phyloP scores from a whole-genome alignment of 805 yeast species.

The Candida andamanensis region DNA sequence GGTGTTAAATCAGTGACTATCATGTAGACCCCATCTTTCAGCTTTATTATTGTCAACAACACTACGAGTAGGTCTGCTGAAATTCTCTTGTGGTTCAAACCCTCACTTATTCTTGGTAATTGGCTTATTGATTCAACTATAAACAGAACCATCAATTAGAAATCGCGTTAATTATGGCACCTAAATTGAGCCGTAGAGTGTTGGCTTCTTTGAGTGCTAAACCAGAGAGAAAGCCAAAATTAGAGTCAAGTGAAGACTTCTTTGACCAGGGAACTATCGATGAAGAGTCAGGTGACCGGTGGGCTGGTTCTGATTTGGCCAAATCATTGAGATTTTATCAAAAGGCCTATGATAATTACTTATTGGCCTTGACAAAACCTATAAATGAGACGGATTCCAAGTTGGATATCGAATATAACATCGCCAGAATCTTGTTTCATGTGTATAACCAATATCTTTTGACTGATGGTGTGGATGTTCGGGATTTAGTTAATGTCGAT shows the following conservation, averaged over 20 bases:
- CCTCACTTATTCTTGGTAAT: no score
- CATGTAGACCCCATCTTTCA: no score
- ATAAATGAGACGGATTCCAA: neutral
- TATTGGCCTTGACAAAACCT: conserved; percentile 4
- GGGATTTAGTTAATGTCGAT: conserved; percentile 25
- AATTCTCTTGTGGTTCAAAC: no score
- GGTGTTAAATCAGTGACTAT: no score
- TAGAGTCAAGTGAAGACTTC: conserved; percentile 46
- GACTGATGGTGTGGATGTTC: conserved; percentile 39
- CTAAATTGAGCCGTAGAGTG: conserved; percentile 15
- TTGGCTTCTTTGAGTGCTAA: conserved; percentile 4
- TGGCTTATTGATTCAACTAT: no score
- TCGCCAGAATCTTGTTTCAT: conserved; percentile 52
- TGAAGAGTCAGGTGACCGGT: conserved; percentile 74
- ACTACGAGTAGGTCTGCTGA: no score
- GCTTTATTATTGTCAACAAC: no score
- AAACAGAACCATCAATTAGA: no score
- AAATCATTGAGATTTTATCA: conserved; percentile 64
- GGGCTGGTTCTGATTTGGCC: conserved; percentile 61
- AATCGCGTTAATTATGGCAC: no score
- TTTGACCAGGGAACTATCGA: conserved; percentile 53
- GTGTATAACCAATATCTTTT: conserved; percentile 50
- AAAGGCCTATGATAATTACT: conserved; percentile 43
- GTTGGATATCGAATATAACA: conserved; percentile 53
- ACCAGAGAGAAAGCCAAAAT: conserved; percentile 9